These are phyloP conservation scores for Chlorokybus atmophyticus DNA, from an alignment of 139 green algal species.

Conservation along the genomic window DNA sequence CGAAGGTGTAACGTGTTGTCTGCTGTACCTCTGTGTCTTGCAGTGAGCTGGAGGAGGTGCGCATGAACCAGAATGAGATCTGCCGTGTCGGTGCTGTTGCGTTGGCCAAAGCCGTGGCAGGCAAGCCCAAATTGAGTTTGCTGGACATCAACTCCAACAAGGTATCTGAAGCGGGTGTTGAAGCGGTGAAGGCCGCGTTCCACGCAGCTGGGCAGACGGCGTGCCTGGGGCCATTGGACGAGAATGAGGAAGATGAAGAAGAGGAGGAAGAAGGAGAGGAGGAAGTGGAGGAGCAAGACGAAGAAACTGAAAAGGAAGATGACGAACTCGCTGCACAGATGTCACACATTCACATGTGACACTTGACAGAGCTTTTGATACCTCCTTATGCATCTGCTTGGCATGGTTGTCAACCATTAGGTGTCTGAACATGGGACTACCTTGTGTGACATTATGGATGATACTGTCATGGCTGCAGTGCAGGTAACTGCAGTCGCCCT, in stretches of 20 bases:
- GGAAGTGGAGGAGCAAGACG: slow-evolving; percentile 7
- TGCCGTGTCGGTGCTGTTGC: neutral
- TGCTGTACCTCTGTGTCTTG: no score
- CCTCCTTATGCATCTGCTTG: no score
- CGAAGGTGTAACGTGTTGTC: no score
- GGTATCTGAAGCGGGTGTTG: neutral
- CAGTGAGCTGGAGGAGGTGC: neutral
- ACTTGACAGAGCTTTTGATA: no score
- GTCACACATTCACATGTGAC: no score
- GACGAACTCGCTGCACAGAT: neutral
- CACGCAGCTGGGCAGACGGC: neutral
- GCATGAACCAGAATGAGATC: neutral
- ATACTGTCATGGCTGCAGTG: no score
- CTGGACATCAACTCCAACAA: neutral
- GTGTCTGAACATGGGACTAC: no score
- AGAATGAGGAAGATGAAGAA: slow-evolving; percentile 10
- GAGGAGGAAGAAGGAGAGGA: slow-evolving; percentile 8
- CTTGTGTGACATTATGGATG: no score
- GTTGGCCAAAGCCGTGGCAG: neutral
- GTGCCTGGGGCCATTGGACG: neutral
- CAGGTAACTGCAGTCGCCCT: no score
- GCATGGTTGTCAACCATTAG: no score
- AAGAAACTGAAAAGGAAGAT: neutral
- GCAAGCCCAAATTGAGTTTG: neutral
- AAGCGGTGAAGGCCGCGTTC: neutral